These are phyloP conservation scores for Beauveria sp. DNA, from an alignment of 2,329 filamentous ascomycete genomes.

Conservation along the genomic window DNA sequence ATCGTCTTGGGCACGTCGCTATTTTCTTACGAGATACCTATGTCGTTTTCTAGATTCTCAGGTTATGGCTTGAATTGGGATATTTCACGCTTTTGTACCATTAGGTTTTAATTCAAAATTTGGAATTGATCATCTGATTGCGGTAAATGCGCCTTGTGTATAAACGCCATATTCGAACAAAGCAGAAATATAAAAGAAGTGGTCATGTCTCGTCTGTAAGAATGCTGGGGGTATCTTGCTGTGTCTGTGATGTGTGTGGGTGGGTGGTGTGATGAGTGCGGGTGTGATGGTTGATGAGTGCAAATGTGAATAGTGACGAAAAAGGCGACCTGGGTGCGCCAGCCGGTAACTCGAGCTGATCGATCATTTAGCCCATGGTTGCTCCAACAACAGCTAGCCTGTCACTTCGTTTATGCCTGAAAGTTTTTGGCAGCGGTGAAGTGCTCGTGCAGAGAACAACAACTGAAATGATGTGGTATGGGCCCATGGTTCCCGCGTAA, in stretches of 20 bases:
- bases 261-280: not conserved
- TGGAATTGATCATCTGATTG: not conserved
- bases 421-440: not conserved
- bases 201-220: conserved; percentile 6
- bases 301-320: not conserved
- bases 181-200: not conserved
- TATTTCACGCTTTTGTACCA: not conserved
- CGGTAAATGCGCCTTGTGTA: not conserved
- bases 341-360: not conserved
- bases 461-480: not conserved
- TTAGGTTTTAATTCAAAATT: not conserved
- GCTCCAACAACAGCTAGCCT: not conserved
- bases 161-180: not conserved
- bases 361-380: not conserved
- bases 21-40: not conserved
- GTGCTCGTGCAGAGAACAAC: not conserved
- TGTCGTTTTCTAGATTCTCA: not conserved
- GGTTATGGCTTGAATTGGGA: too few species aligned
- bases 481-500: not conserved
- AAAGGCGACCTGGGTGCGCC: not conserved
- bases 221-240: conserved; percentile 3
- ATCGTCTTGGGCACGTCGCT: not conserved
- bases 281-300: not conserved
- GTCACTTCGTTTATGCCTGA: not conserved
- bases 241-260: not conserved